Conservation (phyloP, 1,139 yeast genomes). For the Saccharomyces pastorianus region DNA sequence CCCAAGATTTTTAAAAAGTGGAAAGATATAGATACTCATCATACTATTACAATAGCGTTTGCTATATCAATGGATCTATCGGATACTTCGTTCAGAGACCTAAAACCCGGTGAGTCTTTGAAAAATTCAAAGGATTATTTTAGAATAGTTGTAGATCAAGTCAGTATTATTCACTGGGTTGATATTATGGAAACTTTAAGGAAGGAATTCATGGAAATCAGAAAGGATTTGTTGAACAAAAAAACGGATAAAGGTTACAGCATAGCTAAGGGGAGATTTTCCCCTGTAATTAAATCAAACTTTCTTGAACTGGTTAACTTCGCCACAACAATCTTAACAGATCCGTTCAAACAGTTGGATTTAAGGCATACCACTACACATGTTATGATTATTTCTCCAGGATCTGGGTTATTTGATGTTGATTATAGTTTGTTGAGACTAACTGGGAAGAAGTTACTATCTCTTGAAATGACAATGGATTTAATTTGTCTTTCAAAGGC, state of each 20-base stretch:
- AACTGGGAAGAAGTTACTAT: conserved; percentile 67
- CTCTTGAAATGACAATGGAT: conserved; percentile 80
- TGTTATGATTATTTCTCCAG: conserved; percentile 80
- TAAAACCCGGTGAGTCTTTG: conserved; percentile 67
- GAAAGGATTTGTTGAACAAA: conserved; percentile 57
- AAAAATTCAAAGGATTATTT: conserved; percentile 68
- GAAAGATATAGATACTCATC: conserved; percentile 82
- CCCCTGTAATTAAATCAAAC: conserved; percentile 88
- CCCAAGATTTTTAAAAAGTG: conserved; percentile 86
- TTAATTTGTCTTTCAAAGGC: conserved; percentile 82
- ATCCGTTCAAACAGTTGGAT: conserved; percentile 79
- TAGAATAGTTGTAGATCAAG: conserved; percentile 92
- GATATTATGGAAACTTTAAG: conserved; percentile 84
- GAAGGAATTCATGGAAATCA: conserved; percentile 76
- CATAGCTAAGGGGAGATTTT: conserved; percentile 47
- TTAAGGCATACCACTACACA: conserved; percentile 80
- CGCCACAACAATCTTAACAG: conserved; percentile 70
- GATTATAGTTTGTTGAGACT: conserved; percentile 68
- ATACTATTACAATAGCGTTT: conserved; percentile 80
- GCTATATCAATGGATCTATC: conserved; percentile 68
- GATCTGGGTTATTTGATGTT: conserved; percentile 89
- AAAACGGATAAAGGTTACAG: conserved; percentile 33
- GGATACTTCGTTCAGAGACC: conserved; percentile 45
- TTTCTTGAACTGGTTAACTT: conserved; percentile 78
- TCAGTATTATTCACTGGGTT: conserved; percentile 79